Conservation (phyloP, 495 filamentous ascomycete genomes). For the Hypoxylon fuscum region DNA sequence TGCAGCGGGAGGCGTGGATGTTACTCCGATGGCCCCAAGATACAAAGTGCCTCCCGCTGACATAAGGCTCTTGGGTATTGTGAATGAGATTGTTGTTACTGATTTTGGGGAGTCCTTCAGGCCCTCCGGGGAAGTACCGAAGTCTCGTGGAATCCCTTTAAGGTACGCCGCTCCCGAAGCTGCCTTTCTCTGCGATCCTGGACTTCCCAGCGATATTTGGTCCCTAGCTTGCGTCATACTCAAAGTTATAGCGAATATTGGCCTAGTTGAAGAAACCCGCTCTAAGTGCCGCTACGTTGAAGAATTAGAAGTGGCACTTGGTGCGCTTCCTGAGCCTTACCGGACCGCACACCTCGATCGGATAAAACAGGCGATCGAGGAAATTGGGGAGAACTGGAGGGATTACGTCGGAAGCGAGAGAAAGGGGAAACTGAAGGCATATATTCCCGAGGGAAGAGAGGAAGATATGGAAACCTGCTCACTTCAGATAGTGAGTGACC, state of each 20-base stretch:
- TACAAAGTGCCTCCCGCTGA: background rate
- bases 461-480: background rate
- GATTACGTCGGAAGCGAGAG: background rate
- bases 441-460: background rate
- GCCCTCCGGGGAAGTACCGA: background rate
- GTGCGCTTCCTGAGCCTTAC: background rate
- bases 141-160: background rate
- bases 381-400: background rate
- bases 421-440: background rate
- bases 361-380: background rate
- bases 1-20: background rate
- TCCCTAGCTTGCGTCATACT: background rate
- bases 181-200: background rate
- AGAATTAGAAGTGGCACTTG: background rate
- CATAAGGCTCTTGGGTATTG: background rate
- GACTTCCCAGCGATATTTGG: background rate
- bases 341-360: background rate
- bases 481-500: background rate
- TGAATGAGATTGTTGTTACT: background rate
- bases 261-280: background rate
- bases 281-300: background rate
- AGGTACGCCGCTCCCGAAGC: background rate
- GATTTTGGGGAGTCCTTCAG: conserved; percentile 2
- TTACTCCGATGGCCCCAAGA: background rate
- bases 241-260: background rate